Conservation (phyloP, 371 early-diverging fungal species). For the Enteropsectra breve region DNA sequence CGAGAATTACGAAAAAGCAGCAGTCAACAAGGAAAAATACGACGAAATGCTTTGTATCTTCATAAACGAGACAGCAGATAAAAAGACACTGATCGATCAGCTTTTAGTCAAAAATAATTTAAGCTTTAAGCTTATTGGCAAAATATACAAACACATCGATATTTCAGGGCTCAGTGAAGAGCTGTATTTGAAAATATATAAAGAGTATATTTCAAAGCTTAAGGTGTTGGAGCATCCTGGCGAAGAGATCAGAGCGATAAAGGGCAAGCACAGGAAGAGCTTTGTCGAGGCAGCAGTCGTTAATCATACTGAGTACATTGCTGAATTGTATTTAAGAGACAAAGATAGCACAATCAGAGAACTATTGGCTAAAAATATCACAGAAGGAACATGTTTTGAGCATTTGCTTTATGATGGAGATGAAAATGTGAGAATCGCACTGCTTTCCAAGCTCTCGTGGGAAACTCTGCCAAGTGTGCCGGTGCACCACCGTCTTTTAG, state of each 20-base stretch:
- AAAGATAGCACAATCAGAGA: background rate
- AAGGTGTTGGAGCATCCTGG: too few relatives aligned
- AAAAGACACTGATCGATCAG: background rate
- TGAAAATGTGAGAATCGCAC: slow-evolving; percentile 10
- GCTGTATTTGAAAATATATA: background rate
- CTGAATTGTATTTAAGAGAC: background rate
- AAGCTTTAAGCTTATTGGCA: background rate
- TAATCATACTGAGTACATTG: background rate
- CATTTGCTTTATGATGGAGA: slow-evolving; percentile 3
- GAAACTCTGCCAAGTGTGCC: background rate
- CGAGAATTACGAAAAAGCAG: background rate
- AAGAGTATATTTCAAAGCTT: background rate
- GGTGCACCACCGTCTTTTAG: slow-evolving; percentile 1
- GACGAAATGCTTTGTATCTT: slow-evolving; percentile 2
- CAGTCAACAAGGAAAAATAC: background rate
- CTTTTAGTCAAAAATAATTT: too few relatives aligned
- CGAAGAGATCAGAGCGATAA: background rate
- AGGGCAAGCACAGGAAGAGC: background rate
- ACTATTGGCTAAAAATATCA: slow-evolving; percentile 2
- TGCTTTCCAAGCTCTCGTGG: background rate
- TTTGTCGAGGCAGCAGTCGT: background rate
- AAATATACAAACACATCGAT: slow-evolving; percentile 4
- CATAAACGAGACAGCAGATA: background rate
- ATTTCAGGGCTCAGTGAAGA: background rate
- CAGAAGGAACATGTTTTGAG: background rate